phyloP scores from a whole-genome alignment of 75 land plant genomes.

The Cupressus sempervirens region DNA sequence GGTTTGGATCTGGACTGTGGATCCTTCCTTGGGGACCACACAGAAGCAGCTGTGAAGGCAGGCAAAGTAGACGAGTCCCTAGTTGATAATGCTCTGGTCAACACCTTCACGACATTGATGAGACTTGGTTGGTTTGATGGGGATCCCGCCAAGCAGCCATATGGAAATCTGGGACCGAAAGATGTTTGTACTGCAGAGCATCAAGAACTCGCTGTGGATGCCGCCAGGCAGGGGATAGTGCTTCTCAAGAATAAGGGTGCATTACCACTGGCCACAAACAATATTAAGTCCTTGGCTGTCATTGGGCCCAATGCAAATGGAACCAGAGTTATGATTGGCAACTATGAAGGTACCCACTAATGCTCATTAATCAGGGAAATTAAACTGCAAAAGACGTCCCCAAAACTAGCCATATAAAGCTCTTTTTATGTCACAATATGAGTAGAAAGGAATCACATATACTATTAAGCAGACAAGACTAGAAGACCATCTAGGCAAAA shows the following conservation, averaged over 20 bases:
- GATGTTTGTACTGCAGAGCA: slow-evolving; percentile 78
- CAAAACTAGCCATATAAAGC: background rate
- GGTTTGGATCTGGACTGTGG: slow-evolving; percentile 46
- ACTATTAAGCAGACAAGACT: background rate
- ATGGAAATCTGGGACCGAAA: slow-evolving; percentile 56
- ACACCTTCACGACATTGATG: slow-evolving; percentile 69
- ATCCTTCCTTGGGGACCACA: slow-evolving; percentile 57
- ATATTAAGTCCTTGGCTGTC: slow-evolving; percentile 57
- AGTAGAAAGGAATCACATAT: too few relatives aligned
- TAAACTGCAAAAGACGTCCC: background rate
- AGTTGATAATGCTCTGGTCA: slow-evolving; percentile 55
- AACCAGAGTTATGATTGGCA: slow-evolving; percentile 78
- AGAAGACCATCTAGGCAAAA: background rate
- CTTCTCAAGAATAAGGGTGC: slow-evolving; percentile 64
- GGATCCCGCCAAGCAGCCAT: slow-evolving; percentile 59
- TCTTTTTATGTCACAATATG: too few relatives aligned
- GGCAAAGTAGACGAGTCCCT: slow-evolving; percentile 53
- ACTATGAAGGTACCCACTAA: slow-evolving; percentile 60
- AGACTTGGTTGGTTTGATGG: slow-evolving; percentile 94
- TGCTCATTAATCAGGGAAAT: background rate
- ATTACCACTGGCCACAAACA: slow-evolving; percentile 29
- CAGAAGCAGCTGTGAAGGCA: slow-evolving; percentile 44
- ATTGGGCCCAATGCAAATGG: slow-evolving; percentile 94
- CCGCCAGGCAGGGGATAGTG: slow-evolving; percentile 84
- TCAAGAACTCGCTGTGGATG: slow-evolving; percentile 71